These are phyloP conservation scores for Starmerella kuoi DNA, from an alignment of 805 yeast species.

Conservation along the genomic window DNA sequence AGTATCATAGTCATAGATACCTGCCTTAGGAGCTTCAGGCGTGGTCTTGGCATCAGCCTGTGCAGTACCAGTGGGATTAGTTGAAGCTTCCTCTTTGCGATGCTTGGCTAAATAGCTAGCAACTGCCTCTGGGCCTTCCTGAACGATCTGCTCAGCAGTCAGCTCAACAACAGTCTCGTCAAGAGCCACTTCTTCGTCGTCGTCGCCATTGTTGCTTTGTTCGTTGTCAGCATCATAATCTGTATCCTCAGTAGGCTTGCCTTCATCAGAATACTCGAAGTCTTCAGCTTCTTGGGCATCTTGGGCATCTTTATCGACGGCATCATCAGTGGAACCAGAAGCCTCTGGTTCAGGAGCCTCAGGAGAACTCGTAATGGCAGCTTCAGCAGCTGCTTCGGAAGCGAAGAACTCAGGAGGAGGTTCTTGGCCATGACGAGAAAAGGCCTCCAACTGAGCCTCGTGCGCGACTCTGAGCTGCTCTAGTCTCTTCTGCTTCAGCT, in stretches of 20 bases:
- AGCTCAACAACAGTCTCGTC: conserved; percentile 19
- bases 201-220: conserved; percentile 30
- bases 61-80: conserved; percentile 1
- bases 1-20: conserved; percentile 12
- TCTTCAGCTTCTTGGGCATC: conserved; percentile 31
- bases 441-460: conserved; percentile 16
- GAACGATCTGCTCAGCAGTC: conserved; percentile 21
- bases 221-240: conserved; percentile 8
- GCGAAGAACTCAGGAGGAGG: conserved; percentile 10
- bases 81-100: background rate
- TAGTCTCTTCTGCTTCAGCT: conserved; percentile 7
- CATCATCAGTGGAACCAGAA: background rate
- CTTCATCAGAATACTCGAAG: conserved; percentile 53
- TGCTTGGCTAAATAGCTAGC: conserved; percentile 10
- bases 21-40: conserved; percentile 7
- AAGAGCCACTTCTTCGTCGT: conserved; percentile 39
- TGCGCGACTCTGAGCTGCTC: conserved; percentile 6
- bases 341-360: background rate
- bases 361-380: too few relatives aligned
- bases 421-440: conserved; percentile 12
- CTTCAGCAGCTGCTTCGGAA: background rate
- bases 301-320: conserved; percentile 7
- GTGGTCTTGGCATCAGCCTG: conserved; percentile 13
- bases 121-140: conserved; percentile 24
- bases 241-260: background rate